Evolutionary conservation across 179 eudicot genomes (phyloP).

Genomic region (Silene vulgaris): DNA sequence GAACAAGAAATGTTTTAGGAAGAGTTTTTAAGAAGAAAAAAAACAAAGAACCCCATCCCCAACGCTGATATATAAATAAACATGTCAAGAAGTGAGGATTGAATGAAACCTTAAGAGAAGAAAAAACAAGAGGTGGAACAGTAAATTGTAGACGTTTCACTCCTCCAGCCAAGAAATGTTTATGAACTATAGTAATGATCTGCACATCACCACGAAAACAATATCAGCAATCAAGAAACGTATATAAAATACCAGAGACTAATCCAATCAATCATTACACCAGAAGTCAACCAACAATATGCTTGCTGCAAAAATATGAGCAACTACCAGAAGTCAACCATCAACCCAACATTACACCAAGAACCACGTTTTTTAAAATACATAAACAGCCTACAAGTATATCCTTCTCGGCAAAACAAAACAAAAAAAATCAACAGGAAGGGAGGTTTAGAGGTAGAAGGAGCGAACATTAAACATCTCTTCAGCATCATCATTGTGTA

Average conservation of each 20-base stretch:
- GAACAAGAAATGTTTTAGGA: constrained; percentile 3
- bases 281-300: background rate
- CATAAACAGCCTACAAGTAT: background rate
- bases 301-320: constrained; percentile 4
- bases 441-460: background rate
- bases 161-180: constrained; percentile 79
- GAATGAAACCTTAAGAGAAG: constrained; percentile 71
- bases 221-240: constrained; percentile 11
- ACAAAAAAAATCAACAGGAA: background rate
- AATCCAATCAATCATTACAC: constrained; percentile 3
- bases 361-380: background rate
- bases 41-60: background rate
- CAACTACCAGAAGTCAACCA: background rate
- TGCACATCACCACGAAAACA: constrained; percentile 35
- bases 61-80: background rate
- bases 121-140: constrained; percentile 81
- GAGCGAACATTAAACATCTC: constrained; percentile 81
- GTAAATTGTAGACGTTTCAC: constrained; percentile 73
- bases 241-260: background rate
- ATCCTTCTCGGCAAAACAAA: background rate
- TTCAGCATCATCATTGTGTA: constrained; percentile 77
- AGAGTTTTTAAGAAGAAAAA: background rate
- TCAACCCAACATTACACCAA: background rate
- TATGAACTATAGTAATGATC: constrained; percentile 75
- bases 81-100: constrained; percentile 7